Percentiles rank a stretch among this genome's conserved stretches.
These are phyloP conservation scores for Mallotus nudiflorus DNA, from an alignment of 345 rosid species.

Conservation along the genomic window DNA sequence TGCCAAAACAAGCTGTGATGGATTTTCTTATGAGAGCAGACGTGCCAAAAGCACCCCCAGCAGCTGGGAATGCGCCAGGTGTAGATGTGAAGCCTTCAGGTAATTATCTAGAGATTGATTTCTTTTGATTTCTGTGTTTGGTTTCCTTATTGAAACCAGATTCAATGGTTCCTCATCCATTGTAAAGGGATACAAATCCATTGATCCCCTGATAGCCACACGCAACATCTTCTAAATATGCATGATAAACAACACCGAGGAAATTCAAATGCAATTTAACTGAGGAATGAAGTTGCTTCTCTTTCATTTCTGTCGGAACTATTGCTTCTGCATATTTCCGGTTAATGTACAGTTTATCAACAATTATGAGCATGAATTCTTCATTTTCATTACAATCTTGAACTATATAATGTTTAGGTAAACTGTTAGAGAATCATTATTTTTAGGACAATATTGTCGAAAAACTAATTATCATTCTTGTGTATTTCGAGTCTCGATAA, in stretches of 20 bases:
- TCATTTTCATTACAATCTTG: too few relatives aligned
- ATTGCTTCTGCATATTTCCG: not conserved
- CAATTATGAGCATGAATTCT: not conserved
- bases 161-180: constrained; percentile 25
- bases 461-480: too few relatives aligned
- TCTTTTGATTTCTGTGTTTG: constrained; percentile 37
- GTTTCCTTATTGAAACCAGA: constrained; percentile 11
- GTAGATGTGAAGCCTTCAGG: constrained; percentile 47
- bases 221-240: constrained; percentile 17
- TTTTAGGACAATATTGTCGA: too few relatives aligned
- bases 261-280: constrained; percentile 26
- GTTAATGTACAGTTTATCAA: not conserved
- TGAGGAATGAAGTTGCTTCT: constrained; percentile 25
- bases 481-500: too few relatives aligned
- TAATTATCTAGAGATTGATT: constrained; percentile 53
- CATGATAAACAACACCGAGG: constrained; percentile 20
- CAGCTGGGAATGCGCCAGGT: constrained; percentile 20
- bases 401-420: too few relatives aligned
- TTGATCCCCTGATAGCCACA: constrained; percentile 19
- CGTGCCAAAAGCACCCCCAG: constrained; percentile 11
- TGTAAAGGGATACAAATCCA: constrained; percentile 14
- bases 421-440: too few relatives aligned
- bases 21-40: constrained; percentile 28
- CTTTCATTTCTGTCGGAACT: not conserved
- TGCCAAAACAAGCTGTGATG: constrained; percentile 27